Evolutionary conservation across 2,329 filamentous ascomycete genomes (phyloP).

Genomic region (Trichoderma sp.): DNA sequence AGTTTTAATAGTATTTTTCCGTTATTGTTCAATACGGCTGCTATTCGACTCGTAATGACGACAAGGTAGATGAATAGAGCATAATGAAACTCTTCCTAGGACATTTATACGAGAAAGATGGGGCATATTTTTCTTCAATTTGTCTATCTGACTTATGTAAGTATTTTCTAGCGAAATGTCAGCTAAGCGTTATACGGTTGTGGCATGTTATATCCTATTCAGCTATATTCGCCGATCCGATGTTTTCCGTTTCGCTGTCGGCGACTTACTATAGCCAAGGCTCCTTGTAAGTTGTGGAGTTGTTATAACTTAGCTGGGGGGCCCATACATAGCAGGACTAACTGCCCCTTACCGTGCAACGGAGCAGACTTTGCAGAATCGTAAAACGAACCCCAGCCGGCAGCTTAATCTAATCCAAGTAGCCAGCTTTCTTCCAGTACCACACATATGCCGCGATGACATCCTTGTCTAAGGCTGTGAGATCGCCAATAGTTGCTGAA

Average conservation of each 20-base stretch:
- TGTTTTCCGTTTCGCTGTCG: not conserved
- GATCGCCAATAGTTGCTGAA: conserved; percentile 26
- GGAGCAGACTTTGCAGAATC: not conserved
- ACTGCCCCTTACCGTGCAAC: not conserved
- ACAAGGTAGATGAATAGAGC: too few species aligned
- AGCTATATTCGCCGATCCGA: not conserved
- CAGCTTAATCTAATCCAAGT: conserved; percentile 6
- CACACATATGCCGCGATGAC: conserved; percentile 29
- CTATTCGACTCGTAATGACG: too few species aligned
- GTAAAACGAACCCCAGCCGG: not conserved
- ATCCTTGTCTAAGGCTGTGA: conserved; percentile 24
- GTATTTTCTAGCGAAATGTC: too few species aligned
- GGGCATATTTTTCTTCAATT: not conserved
- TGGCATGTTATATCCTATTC: not conserved
- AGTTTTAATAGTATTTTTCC: not conserved
- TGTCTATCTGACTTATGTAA: not conserved
- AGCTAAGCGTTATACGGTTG: too few species aligned
- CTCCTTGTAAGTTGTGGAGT: not conserved
- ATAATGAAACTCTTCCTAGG: too few species aligned
- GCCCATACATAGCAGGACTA: not conserved
- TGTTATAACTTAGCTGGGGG: not conserved
- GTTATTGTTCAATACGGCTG: too few species aligned
- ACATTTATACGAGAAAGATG: not conserved
- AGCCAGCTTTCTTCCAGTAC: conserved; percentile 30
- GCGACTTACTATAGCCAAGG: not conserved